Conservation (phyloP, 2,329 filamentous ascomycete genomes). For the Arthroderma uncinatum region DNA sequence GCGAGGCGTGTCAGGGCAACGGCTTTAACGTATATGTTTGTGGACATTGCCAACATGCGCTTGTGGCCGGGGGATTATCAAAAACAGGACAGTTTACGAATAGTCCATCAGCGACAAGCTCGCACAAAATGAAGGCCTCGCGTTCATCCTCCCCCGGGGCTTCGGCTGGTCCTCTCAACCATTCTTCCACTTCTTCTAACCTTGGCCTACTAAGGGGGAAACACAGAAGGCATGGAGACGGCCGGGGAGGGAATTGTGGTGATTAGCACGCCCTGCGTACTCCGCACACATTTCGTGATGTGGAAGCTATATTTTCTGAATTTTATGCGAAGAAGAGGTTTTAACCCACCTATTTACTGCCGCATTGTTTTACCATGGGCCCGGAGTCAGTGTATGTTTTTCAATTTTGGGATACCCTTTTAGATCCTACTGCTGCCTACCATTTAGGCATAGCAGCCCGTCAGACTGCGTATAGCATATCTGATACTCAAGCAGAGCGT, state of each 20-base stretch:
- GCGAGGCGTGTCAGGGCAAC: slow-evolving; percentile 10
- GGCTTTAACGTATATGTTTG: slow-evolving; percentile 10
- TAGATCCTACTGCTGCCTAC: too few species aligned
- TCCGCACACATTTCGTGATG: too few species aligned
- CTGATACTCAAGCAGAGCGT: too few species aligned
- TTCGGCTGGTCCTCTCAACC: neutral
- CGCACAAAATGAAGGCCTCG: neutral
- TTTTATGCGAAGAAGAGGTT: too few species aligned
- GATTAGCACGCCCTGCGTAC: neutral
- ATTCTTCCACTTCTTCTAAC: neutral
- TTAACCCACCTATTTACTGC: too few species aligned
- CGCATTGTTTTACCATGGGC: too few species aligned
- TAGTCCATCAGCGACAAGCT: neutral
- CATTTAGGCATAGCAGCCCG: too few species aligned
- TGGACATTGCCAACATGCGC: slow-evolving; percentile 6
- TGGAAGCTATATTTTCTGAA: too few species aligned
- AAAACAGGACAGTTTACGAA: neutral
- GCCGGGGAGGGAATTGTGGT: neutral
- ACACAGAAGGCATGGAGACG: neutral
- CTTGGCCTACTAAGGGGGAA: neutral
- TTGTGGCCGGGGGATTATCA: neutral
- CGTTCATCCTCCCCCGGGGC: neutral
- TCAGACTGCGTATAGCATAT: too few species aligned
- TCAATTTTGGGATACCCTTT: too few species aligned
- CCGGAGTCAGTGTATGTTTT: too few species aligned